A percentile compares a stretch with the other conserved stretches of the same genome.
These are phyloP conservation scores for Apophysomyces trapeziformis DNA, from an alignment of 371 early-diverging fungal species.

Conservation along the genomic window DNA sequence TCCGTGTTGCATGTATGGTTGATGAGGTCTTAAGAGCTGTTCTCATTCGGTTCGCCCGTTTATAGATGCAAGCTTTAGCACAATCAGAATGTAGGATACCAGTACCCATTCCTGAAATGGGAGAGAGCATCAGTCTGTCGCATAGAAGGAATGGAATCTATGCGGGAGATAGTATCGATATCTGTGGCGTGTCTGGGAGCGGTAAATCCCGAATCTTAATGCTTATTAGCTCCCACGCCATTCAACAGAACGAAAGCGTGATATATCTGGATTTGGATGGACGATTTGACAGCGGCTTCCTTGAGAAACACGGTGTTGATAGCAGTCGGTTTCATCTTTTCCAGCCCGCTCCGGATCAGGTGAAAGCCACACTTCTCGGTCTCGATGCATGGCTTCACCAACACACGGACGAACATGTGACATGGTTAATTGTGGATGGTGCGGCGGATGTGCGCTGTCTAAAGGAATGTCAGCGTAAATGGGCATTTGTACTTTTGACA, in stretches of 20 bases:
- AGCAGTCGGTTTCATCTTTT: constrained; percentile 29
- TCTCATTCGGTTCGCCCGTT: not conserved
- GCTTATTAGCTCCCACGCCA: constrained; percentile 17
- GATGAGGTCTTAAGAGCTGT: not conserved
- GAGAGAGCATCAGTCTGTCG: not conserved
- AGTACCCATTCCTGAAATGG: constrained; percentile 11
- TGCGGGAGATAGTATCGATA: constrained; percentile 22
- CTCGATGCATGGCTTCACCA: constrained; percentile 30
- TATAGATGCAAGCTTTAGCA: constrained; percentile 4
- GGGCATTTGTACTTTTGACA: constrained; percentile 2
- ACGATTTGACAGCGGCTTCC: constrained; percentile 11
- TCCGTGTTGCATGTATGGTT: constrained; percentile 21
- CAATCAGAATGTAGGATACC: constrained; percentile 1
- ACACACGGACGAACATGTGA: constrained; percentile 22
- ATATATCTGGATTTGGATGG: constrained; percentile 32
- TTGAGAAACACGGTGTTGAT: not conserved
- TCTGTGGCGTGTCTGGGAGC: constrained; percentile 29
- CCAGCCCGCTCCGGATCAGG: constrained; percentile 18
- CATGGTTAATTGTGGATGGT: constrained; percentile 29
- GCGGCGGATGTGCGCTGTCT: not conserved
- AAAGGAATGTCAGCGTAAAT: not conserved
- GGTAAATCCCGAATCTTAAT: constrained; percentile 26
- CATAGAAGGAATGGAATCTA: constrained; percentile 7
- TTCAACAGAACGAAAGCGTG: constrained; percentile 18
- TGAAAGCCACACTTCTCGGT: constrained; percentile 12